Evolutionary conservation across 352 stramenopile genomes (phyloP).

Genomic region (Globisporangium canariense): DNA sequence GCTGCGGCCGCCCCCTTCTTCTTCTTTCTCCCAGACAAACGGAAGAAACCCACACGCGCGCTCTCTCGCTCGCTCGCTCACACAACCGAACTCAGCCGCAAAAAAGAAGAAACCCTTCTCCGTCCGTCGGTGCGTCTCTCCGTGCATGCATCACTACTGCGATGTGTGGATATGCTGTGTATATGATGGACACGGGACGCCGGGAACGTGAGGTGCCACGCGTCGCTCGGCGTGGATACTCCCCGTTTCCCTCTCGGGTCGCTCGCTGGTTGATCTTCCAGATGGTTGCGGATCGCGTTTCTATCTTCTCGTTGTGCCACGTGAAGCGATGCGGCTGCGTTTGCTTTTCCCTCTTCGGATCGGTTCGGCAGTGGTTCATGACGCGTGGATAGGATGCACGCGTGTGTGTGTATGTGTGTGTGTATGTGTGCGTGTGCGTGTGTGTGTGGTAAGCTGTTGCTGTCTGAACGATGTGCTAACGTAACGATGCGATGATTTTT

Average conservation of each 20-base stretch:
- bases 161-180: not conserved
- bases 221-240: not conserved
- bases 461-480: not conserved
- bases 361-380: not conserved
- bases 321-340: not conserved
- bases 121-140: not conserved
- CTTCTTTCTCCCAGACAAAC: conserved; percentile 13
- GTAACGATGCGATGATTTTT: not conserved
- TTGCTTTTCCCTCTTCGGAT: not conserved
- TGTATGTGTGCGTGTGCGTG: not conserved
- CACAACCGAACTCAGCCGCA: conserved; percentile 18
- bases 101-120: conserved; percentile 12
- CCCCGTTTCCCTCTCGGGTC: not conserved
- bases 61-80: conserved; percentile 2
- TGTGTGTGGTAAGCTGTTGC: not conserved
- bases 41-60: conserved; percentile 4
- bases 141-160: not conserved
- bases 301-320: not conserved
- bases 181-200: not conserved
- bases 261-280: not conserved
- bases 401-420: not conserved
- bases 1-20: conserved; percentile 12
- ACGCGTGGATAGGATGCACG: not conserved
- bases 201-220: not conserved
- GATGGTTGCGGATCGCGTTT: not conserved